Evolutionary conservation across 2,329 filamentous ascomycete species (phyloP).

Genomic region (Cadophora sp.): DNA sequence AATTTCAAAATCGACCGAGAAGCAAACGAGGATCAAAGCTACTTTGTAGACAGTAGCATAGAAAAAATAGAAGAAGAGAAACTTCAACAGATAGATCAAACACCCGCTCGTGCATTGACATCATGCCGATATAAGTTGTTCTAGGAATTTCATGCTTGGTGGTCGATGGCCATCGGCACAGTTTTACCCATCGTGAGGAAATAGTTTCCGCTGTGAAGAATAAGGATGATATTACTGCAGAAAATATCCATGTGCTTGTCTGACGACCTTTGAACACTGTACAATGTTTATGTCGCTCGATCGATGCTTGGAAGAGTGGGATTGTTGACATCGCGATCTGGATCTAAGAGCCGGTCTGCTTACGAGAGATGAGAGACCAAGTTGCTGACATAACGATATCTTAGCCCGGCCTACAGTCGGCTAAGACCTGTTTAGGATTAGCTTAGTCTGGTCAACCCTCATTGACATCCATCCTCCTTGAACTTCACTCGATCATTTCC

Average conservation of each 20-base stretch:
- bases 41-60: too few relatives aligned
- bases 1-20: too few relatives aligned
- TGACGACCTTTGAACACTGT: not conserved
- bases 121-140: too few relatives aligned
- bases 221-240: too few relatives aligned
- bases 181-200: too few relatives aligned
- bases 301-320: not conserved
- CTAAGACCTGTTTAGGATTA: not conserved
- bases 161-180: too few relatives aligned
- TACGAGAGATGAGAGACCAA: not conserved
- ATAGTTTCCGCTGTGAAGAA: too few relatives aligned
- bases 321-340: not conserved
- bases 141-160: too few relatives aligned
- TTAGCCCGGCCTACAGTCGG: not conserved
- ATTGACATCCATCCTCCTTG: not conserved
- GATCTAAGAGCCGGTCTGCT: not conserved
- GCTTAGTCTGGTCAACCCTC: not conserved
- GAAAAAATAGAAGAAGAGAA: too few relatives aligned
- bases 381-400: conserved; percentile 4
- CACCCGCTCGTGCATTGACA: too few relatives aligned
- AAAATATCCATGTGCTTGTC: not conserved
- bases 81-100: too few relatives aligned
- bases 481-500: not conserved
- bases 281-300: not conserved
- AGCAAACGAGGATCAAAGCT: too few relatives aligned